Evolutionary conservation across 768 basidiomycete species (phyloP).

Genomic region (Saitozyma podzolica): DNA sequence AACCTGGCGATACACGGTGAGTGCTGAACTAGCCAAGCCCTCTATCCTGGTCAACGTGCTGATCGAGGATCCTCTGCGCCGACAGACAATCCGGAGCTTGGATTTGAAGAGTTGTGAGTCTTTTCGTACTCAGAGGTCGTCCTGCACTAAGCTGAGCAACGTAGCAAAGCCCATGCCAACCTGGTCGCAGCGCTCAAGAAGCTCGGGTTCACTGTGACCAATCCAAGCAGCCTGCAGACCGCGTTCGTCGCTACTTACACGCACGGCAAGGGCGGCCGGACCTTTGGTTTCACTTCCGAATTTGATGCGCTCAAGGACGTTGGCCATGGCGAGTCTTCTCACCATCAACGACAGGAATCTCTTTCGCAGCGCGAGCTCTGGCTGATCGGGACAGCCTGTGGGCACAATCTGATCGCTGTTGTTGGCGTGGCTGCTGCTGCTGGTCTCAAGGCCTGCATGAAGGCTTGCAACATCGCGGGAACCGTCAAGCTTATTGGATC

Average conservation of each 20-base stretch:
- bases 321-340: conserved; percentile 13
- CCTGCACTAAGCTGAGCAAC: neutral
- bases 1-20: conserved; percentile 26
- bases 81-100: conserved; percentile 24
- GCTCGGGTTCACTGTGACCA: conserved; percentile 25
- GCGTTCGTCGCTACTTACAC: conserved; percentile 10
- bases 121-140: neutral
- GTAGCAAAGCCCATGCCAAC: conserved; percentile 25
- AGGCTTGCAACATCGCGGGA: conserved; percentile 18
- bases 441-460: conserved; percentile 21
- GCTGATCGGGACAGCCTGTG: conserved; percentile 12
- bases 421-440: conserved; percentile 21
- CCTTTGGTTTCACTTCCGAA: conserved; percentile 16
- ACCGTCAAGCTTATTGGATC: conserved; percentile 26
- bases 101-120: conserved; percentile 24
- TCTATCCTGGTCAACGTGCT: too few relatives aligned
- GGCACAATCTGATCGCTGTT: conserved; percentile 30
- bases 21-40: neutral
- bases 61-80: neutral
- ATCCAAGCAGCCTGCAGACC: conserved; percentile 16
- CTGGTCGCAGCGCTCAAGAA: conserved; percentile 16
- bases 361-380: neutral
- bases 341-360: neutral
- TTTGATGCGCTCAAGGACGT: conserved; percentile 17
- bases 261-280: conserved; percentile 16